Base-by-base conservation (phyloP, 164 flowering plant species). In the Hamamelis virginiana region DNA sequence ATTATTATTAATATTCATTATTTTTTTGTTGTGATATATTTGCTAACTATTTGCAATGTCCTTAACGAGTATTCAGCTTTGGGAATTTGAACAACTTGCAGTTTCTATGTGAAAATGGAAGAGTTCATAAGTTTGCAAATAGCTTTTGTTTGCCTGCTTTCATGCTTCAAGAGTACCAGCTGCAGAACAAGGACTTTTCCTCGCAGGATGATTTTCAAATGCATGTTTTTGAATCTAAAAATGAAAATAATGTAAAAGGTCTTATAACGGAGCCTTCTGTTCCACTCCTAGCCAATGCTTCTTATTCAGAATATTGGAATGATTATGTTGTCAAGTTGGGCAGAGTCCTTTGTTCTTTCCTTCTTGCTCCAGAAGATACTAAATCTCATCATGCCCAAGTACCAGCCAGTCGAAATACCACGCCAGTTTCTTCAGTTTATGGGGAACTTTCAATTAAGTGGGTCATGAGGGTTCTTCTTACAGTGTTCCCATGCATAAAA, bases 91-190 rank as follows among this genome's bases (percentile, higher is more conserved):
- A 78, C 80, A 92, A 91, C 76, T 81, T 95, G 88, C 97, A 91
- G 77, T 95, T 95, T 70, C 82, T 95, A 12, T 92, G 91, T 74
- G 99, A 95, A 82, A 89, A 84, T 77, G 99, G 99, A 67, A 87
- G 99, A 70, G 85, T 92, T 65, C 97, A 95, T 56, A 95, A 95
- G 75, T 87, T 95, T 79, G 96, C 97, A 65, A 95, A 91, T 80
- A 91, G 91, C 81, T 86, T 91, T 75, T 95, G 97, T 78, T 84
- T 86, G 60, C 87, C 88, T 71, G 86, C 91, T 74, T 92, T 91
- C 78, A 80, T 84, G 87, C 83, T 95, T 77, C 94, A 92, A 75
- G 99, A 89, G 70, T 78, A 78, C 64, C 75, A 75, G 73, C 80
- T 69, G 50, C 75, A 74, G 69, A 69, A 43, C 26, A 74, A 67